Evolutionary conservation across 768 basidiomycete genomes (phyloP), one percentile per base, ranked within the genome.

Genomic region (Auricularia cornea): DNA sequence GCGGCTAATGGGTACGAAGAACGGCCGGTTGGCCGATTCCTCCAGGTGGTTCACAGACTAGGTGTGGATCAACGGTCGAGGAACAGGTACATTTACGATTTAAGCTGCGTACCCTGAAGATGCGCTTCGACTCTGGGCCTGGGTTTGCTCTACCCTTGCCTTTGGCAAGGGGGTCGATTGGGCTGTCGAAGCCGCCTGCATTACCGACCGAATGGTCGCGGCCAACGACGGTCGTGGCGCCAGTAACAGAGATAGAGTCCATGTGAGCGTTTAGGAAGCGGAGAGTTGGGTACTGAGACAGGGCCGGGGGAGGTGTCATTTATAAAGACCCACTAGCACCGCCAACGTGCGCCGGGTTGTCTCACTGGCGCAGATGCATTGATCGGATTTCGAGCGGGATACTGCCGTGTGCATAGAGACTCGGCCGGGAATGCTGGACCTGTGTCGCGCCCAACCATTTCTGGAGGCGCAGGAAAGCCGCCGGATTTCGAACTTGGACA

Each of bases 1-100:
- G 79, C 80, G 62, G 16, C 18, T 57, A 30, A 92, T 89, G 2
- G 76, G 80, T 57, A 92, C 79, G 67, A 90, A 87, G 77, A 90
- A 92, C 0, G 86, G 85, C 51, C 87, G 75, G 31, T 86, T 82
- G 63, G 32, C 54, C 12, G 29, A 5, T n/a, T 83, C 79, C 5
- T 83, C 67, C 59, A 71, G 67, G 60, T 68, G 70, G 54, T 72
- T 66, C 38, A 51, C 59, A 59, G 41, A 26, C 59, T 59, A 32
- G 28, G 33, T 32, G 5, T 18, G 35, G 2, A 61, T 59, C 10
- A 62, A 38, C 35, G 35, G 35, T n/a, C 35, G 16, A 38, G 2
- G 57, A 30, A 60, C 59, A 35, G 60, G 60, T 3, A 62, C 59
- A 3, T 6, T 51, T 11, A 26, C 16, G 29, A 41, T 28, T 40